A percentile compares a stretch with the other conserved stretches of the same genome.
phyloP scores from a whole-genome alignment of 768 basidiomycete species.

The Kwoniella botswanensis region DNA sequence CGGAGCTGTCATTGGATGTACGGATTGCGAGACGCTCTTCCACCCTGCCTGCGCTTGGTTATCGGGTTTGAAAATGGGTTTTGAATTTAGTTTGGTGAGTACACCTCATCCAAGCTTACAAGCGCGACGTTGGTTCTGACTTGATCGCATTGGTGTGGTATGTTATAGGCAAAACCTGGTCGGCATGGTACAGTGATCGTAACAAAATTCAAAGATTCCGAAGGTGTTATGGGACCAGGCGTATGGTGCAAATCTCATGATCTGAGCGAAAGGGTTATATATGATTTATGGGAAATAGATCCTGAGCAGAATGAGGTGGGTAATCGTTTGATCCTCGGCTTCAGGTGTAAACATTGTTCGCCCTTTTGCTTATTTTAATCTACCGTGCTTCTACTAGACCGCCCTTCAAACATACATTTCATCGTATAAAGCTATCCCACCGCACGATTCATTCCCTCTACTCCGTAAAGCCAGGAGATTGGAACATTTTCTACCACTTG shows the following conservation, averaged over 20 bases:
- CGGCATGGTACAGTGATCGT: slow-evolving; percentile 71
- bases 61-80: slow-evolving; percentile 81
- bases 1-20: slow-evolving; percentile 83
- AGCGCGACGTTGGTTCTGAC: neutral
- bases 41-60: slow-evolving; percentile 92
- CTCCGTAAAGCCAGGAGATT: slow-evolving; percentile 87
- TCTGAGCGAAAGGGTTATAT: slow-evolving; percentile 68
- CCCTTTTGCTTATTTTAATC: no score
- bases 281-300: slow-evolving; percentile 83
- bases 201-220: slow-evolving; percentile 73
- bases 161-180: slow-evolving; percentile 72
- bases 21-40: slow-evolving; percentile 77
- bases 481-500: slow-evolving; percentile 66
- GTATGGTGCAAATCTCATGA: slow-evolving; percentile 79
- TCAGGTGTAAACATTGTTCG: no score
- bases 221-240: slow-evolving; percentile 77
- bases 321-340: neutral
- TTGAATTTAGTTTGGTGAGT: slow-evolving; percentile 84
- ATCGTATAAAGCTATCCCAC: slow-evolving; percentile 78
- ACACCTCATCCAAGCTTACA: slow-evolving; percentile 20
- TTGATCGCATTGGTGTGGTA: no score
- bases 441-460: slow-evolving; percentile 75
- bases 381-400: slow-evolving; percentile 63
- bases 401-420: slow-evolving; percentile 86
- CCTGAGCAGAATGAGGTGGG: slow-evolving; percentile 76